phyloP scores from a whole-genome alignment of 2,329 filamentous ascomycete genomes.

The Penicillium sp. region DNA sequence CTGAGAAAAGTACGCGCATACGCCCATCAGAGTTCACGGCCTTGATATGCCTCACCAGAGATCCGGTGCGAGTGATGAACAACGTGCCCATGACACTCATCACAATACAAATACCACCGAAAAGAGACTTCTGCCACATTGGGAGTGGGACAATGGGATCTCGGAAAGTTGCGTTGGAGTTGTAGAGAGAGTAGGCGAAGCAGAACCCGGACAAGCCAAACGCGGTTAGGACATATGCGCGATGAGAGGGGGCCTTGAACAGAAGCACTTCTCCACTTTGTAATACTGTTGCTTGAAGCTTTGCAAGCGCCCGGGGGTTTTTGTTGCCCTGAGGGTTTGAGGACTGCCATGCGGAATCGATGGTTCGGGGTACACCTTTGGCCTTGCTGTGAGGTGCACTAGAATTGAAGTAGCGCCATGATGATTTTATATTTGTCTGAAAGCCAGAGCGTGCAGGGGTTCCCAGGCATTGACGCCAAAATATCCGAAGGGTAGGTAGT shows the following conservation, averaged over 20 bases:
- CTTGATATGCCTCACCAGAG: conserved; percentile 60
- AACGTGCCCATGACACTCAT: conserved; percentile 63
- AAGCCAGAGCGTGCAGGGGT: conserved; percentile 16
- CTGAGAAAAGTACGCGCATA: conserved; percentile 36
- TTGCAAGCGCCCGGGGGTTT: conserved; percentile 24
- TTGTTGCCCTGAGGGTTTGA: conserved; percentile 12
- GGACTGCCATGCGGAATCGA: conserved; percentile 12
- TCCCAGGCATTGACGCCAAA: conserved; percentile 28
- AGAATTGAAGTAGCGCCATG: conserved; percentile 34
- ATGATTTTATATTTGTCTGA: conserved; percentile 13
- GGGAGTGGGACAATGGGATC: conserved; percentile 55
- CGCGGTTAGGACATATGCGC: conserved; percentile 62
- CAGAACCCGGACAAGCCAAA: conserved; percentile 59
- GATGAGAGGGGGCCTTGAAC: conserved; percentile 66
- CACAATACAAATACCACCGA: conserved; percentile 59
- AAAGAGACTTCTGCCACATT: conserved; percentile 60
- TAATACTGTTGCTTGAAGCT: conserved; percentile 53
- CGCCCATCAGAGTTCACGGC: conserved; percentile 45
- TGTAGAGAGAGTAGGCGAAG: conserved; percentile 53
- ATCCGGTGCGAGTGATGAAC: conserved; percentile 59
- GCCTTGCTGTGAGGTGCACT: conserved; percentile 27
- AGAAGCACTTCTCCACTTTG: conserved; percentile 54
- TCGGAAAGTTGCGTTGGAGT: conserved; percentile 53
- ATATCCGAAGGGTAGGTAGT: conserved; percentile 29
- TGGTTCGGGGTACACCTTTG: conserved; percentile 11